Conservation (phyloP, 2,329 filamentous ascomycete species). For the Colletotrichum zoysiae region DNA sequence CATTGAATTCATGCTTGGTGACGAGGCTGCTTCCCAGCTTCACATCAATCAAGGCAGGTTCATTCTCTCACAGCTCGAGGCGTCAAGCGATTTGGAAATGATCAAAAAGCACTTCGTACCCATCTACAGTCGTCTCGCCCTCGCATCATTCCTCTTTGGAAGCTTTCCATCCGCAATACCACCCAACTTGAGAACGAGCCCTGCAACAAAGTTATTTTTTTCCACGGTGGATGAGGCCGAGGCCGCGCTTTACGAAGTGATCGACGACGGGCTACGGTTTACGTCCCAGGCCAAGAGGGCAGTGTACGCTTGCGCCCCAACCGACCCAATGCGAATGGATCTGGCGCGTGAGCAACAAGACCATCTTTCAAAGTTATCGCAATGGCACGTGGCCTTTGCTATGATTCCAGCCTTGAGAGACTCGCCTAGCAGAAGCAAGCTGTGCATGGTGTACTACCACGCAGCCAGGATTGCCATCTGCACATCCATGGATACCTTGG, state of each 20-base stretch:
- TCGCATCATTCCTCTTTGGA: slow-evolving; percentile 58
- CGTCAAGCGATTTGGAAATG: slow-evolving; percentile 50
- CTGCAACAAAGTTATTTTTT: slow-evolving; percentile 48
- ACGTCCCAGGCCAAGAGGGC: slow-evolving; percentile 46
- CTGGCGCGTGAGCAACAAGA: slow-evolving; percentile 51
- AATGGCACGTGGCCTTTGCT: slow-evolving; percentile 51
- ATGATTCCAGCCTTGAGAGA: slow-evolving; percentile 46
- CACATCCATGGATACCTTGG: slow-evolving; percentile 47
- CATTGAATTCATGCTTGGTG: slow-evolving; percentile 66
- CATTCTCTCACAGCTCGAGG: slow-evolving; percentile 53
- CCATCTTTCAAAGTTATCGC: slow-evolving; percentile 47
- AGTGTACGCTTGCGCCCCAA: slow-evolving; percentile 46
- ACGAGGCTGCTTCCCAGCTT: slow-evolving; percentile 59
- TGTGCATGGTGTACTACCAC: slow-evolving; percentile 55
- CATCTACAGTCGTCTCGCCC: slow-evolving; percentile 58
- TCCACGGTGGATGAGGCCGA: slow-evolving; percentile 50
- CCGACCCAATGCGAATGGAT: slow-evolving; percentile 43
- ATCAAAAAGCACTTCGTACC: slow-evolving; percentile 57
- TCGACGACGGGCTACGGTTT: slow-evolving; percentile 57
- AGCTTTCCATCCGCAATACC: slow-evolving; percentile 54
- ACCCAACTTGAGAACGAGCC: slow-evolving; percentile 49
- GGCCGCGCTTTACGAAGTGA: slow-evolving; percentile 52
- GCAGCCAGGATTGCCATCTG: slow-evolving; percentile 51
- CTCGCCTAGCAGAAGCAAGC: slow-evolving; percentile 41
- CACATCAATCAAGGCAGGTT: slow-evolving; percentile 59